phyloP scores from a whole-genome alignment of 345 rosid species.

The Noccaea bulbosa region DNA sequence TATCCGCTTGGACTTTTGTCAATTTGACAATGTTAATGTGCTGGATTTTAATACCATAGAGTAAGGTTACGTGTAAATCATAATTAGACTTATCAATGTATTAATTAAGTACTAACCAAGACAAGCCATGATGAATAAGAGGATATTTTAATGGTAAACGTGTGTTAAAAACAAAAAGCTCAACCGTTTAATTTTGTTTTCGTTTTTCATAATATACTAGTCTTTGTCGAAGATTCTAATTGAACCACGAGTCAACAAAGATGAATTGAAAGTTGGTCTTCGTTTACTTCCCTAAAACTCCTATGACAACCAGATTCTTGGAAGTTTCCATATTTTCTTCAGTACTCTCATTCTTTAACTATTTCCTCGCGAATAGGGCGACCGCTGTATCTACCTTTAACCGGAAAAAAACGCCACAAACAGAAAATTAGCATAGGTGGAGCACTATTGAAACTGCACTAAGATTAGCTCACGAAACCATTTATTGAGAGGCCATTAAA shows the following conservation, averaged over 20 bases:
- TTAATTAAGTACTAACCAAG: not conserved
- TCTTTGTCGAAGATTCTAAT: conserved; percentile 25
- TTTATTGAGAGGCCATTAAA: not conserved
- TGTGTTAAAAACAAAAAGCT: no score
- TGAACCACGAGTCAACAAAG: conserved; percentile 4
- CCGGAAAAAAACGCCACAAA: not conserved
- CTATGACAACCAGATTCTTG: conserved; percentile 15
- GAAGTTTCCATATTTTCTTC: conserved; percentile 1
- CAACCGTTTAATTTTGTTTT: not conserved
- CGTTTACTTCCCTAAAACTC: not conserved
- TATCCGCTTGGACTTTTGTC: not conserved
- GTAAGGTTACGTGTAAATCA: not conserved
- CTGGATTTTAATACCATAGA: not conserved
- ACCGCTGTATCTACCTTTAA: not conserved
- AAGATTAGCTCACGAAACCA: not conserved
- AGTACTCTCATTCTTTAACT: not conserved
- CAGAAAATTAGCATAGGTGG: not conserved
- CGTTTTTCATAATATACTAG: not conserved
- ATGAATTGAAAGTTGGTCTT: conserved; percentile 14
- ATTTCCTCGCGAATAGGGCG: not conserved
- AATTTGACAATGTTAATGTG: not conserved
- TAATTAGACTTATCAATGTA: not conserved
- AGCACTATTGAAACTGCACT: no score
- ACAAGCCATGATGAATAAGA: not conserved
- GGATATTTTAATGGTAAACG: not conserved